These are phyloP conservation scores for Speleostelium caveatum DNA, from an alignment of 78 protist species.

Conservation along the genomic window DNA sequence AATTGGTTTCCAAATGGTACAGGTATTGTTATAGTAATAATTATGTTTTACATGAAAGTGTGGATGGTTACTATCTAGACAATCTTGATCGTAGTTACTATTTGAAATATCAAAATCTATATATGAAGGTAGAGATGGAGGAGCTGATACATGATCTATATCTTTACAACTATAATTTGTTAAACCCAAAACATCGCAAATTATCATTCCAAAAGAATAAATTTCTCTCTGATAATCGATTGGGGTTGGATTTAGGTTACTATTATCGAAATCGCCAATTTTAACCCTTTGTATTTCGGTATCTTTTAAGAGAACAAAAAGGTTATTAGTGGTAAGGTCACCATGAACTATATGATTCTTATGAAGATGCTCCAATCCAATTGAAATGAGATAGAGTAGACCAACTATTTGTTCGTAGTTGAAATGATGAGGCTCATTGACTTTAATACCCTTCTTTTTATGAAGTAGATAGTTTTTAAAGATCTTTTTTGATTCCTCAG, in stretches of 20 bases:
- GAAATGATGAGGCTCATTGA: neutral
- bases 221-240: conserved; percentile 18
- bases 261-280: conserved; percentile 37
- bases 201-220: conserved; percentile 1
- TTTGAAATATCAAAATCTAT: neutral
- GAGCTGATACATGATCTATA: too few relatives aligned
- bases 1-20: neutral
- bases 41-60: neutral
- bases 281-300: neutral
- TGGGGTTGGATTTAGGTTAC: neutral
- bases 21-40: neutral
- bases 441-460: neutral
- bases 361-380: conserved; percentile 16
- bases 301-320: conserved; percentile 13
- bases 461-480: conserved; percentile 24
- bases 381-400: conserved; percentile 10
- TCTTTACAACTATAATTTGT: neutral
- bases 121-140: neutral
- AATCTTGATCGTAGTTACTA: neutral
- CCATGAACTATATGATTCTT: neutral
- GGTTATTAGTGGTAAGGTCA: conserved; percentile 13
- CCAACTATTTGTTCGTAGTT: neutral
- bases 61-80: neutral
- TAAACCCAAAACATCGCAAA: neutral
- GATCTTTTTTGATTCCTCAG: conserved; percentile 3